Percentiles rank a stretch among this genome's conserved stretches.
phyloP scores from a whole-genome alignment of 352 stramenopile species.

The Pilasporangium apinafurcum region DNA sequence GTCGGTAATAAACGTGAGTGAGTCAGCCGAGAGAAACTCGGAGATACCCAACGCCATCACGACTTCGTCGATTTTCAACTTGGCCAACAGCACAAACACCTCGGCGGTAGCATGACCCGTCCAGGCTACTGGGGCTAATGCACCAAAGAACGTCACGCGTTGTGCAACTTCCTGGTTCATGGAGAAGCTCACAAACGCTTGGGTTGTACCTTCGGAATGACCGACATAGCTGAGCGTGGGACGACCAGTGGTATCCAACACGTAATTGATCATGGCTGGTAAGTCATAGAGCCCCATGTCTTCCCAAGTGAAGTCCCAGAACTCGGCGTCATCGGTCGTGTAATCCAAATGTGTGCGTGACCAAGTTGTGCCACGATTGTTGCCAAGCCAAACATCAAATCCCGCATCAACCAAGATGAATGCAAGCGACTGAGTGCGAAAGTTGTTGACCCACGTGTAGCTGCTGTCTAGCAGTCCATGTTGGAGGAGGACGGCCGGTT shows the following conservation, averaged over 20 bases:
- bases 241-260: constrained; percentile 16
- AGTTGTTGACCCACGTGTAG: constrained; percentile 45
- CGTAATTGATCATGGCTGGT: constrained; percentile 38
- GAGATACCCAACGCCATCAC: constrained; percentile 22
- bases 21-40: constrained; percentile 27
- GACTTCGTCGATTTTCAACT: constrained; percentile 5
- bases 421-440: constrained; percentile 38
- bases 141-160: constrained; percentile 44
- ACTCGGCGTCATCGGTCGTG: constrained; percentile 19
- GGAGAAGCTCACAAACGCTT: constrained; percentile 43
- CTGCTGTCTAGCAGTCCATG: constrained; percentile 46
- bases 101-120: constrained; percentile 20
- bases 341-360: constrained; percentile 38
- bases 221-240: constrained; percentile 33
- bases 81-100: constrained; percentile 25
- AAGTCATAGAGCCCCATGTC: constrained; percentile 50
- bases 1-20: constrained; percentile 20
- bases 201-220: constrained; percentile 41
- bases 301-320: constrained; percentile 50
- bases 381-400: constrained; percentile 49
- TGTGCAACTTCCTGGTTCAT: constrained; percentile 34
- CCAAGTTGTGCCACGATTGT: constrained; percentile 57
- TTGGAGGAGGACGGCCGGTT: constrained; percentile 37
- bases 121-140: constrained; percentile 31
- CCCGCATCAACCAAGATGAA: constrained; percentile 41